These are phyloP conservation scores for Daldinia decipiens DNA, from an alignment of 495 filamentous ascomycete species.

Conservation along the genomic window DNA sequence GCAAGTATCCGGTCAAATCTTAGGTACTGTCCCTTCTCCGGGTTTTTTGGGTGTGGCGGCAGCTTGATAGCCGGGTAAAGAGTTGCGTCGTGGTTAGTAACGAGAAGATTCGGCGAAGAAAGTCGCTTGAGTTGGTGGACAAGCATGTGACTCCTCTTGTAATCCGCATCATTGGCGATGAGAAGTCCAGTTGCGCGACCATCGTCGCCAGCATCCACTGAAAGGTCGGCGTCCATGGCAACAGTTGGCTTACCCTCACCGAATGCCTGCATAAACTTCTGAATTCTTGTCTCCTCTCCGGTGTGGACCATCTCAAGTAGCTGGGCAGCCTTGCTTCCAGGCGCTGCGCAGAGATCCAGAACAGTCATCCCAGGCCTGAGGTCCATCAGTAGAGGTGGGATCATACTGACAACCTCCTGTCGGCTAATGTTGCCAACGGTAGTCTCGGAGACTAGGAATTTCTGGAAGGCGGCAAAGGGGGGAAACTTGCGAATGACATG, in stretches of 20 bases:
- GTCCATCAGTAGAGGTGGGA: constrained; percentile 93
- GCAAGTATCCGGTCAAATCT: constrained; percentile 97
- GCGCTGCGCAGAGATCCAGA: constrained; percentile 94
- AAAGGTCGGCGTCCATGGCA: constrained; percentile 60
- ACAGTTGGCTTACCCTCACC: constrained; percentile 61
- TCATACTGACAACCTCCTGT: constrained; percentile 98
- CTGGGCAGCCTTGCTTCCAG: constrained; percentile 95
- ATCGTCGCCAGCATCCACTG: constrained; percentile 73
- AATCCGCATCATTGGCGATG: constrained; percentile 95
- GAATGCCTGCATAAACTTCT: constrained; percentile 65
- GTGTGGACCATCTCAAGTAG: constrained; percentile 92
- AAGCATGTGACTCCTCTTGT: constrained; percentile 94
- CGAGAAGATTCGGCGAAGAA: constrained; percentile 94
- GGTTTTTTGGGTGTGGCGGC: constrained; percentile 64
- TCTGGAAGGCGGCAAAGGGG: constrained; percentile 94
- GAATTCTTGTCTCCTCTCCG: constrained; percentile 86
- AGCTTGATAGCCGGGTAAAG: constrained; percentile 92
- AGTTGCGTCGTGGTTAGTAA: constrained; percentile 97
- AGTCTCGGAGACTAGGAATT: constrained; percentile 97
- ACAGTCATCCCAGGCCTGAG: constrained; percentile 89
- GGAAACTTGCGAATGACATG: constrained; percentile 88
- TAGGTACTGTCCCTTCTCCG: constrained; percentile 73
- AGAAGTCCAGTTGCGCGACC: constrained; percentile 89
- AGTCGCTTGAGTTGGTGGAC: constrained; percentile 97
- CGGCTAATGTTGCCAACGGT: constrained; percentile 96